phyloP scores from a whole-genome alignment of 768 basidiomycete genomes.

The Lanmaoa rubissima region DNA sequence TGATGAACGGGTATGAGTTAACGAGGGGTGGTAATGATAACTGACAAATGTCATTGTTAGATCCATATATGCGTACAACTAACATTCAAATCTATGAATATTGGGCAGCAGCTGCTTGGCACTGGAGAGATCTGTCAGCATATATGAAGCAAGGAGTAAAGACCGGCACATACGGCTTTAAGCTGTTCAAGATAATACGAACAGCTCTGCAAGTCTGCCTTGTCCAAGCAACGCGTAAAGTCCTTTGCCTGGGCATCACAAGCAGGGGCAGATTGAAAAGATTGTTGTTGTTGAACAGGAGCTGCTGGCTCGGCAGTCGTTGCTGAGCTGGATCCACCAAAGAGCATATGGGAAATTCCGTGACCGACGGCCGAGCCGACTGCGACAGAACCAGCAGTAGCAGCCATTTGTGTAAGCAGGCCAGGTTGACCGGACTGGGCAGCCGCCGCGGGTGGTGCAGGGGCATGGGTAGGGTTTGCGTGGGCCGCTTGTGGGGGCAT shows the following conservation, averaged over 20 bases:
- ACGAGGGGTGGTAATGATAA: slow-evolving; percentile 2
- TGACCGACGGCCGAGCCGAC: slow-evolving; percentile 87
- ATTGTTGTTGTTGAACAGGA: slow-evolving; percentile 47
- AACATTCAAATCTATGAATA: slow-evolving; percentile 36
- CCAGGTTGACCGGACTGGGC: slow-evolving; percentile 58
- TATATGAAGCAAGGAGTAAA: slow-evolving; percentile 1
- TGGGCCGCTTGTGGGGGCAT: slow-evolving; percentile 42
- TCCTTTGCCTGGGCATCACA: slow-evolving; percentile 87
- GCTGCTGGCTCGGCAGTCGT: slow-evolving; percentile 48
- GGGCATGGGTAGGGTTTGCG: slow-evolving; percentile 41
- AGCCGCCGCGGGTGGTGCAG: slow-evolving; percentile 37
- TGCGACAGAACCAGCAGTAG: slow-evolving; percentile 88
- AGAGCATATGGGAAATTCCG: slow-evolving; percentile 87
- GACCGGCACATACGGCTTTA: slow-evolving; percentile 63
- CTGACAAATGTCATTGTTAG: slow-evolving; percentile 9
- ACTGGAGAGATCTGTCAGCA: slow-evolving; percentile 39
- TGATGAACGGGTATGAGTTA: not conserved
- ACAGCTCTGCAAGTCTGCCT: slow-evolving; percentile 76
- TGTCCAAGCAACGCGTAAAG: slow-evolving; percentile 83
- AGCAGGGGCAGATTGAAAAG: slow-evolving; percentile 42
- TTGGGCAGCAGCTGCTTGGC: slow-evolving; percentile 71
- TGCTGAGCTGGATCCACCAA: slow-evolving; percentile 58
- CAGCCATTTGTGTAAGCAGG: slow-evolving; percentile 81
- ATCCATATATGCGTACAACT: slow-evolving; percentile 5
- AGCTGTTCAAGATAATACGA: slow-evolving; percentile 86